Evolutionary conservation across 305 asterid genomes (phyloP), one percentile per base, ranked within the genome.

Genomic region (Ilex paraguariensis): DNA sequence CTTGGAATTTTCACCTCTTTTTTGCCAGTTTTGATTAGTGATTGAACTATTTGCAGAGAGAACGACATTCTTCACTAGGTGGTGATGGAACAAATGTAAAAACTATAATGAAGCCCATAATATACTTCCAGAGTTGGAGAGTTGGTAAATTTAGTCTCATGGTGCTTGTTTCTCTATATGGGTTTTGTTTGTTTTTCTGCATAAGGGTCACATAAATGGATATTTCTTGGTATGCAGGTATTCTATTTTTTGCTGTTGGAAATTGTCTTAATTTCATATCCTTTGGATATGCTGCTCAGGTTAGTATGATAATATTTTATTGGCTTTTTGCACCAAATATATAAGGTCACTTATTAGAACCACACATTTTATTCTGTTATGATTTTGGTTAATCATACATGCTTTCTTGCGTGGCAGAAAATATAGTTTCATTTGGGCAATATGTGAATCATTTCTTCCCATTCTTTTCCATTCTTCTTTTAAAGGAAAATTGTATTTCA

Each of bases 211-310:
- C 48, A 53, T 40, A 48, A 57, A 45, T 54, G 59, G n/a, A 58
- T 42, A 63, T 16, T 61, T 63, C 66, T 65, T 64, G 21, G 14
- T 44, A 55, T 79, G 83, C 87, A 91, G 98, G 96, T 66, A 83
- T 88, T 70, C 64, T 82, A 44, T 88, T 91, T 73, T 91, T 91
- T 66, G 79, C 83, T 69, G 71, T 91, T 63, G 98, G 98, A 52
- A 88, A 91, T 75, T 83, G 89, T 81, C 95, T 91, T 73, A 91
- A 91, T 79, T 91, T 91, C 83, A 63, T 91, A 71, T 91, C 96
- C 31, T 91, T 91, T 67, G 98, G 98, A 67, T 91, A 88, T 74
- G 98, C 98, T 63, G 98, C 98, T 68, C 98, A 88, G 95, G 98
- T 91, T 62, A 75, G 95, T 71, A 62, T 33, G 69, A 60, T 30